A percentile compares a stretch with the other conserved stretches of the same genome.
These are phyloP conservation scores for Coelastrella sp. DNA, from an alignment of 139 green algal genomes.

Conservation along the genomic window DNA sequence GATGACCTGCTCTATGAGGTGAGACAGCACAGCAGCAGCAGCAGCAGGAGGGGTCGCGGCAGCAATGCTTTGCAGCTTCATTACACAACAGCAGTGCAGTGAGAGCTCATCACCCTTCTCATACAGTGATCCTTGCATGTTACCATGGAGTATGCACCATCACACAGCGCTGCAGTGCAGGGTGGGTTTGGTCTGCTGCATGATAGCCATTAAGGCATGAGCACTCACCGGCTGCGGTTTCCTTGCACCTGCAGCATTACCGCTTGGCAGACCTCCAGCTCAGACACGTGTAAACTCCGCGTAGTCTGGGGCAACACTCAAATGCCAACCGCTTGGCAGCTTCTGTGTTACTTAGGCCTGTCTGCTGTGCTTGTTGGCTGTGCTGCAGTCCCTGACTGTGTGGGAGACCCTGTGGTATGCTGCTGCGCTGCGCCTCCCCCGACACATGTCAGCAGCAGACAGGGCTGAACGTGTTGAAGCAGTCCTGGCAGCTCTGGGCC, in stretches of 20 bases:
- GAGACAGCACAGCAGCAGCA: conserved; percentile 1
- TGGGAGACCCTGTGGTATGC: conserved; percentile 84
- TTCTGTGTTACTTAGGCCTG: background rate
- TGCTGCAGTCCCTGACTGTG: conserved; percentile 55
- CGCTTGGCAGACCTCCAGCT: too few relatives aligned
- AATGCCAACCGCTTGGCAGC: too few relatives aligned
- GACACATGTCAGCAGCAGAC: conserved; percentile 67
- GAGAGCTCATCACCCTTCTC: too few relatives aligned
- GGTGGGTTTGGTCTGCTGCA: too few relatives aligned
- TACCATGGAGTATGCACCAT: too few relatives aligned
- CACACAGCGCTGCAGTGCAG: too few relatives aligned
- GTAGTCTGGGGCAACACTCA: too few relatives aligned
- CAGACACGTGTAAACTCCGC: too few relatives aligned
- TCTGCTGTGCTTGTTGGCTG: conserved; percentile 66
- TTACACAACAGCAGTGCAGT: background rate
- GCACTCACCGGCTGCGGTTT: too few relatives aligned
- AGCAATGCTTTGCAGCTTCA: background rate
- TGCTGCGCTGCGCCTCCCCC: conserved; percentile 86
- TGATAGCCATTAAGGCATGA: too few relatives aligned
- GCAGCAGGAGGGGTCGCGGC: background rate
- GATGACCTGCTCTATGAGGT: conserved; percentile 91
- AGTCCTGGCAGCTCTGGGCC: conserved; percentile 80
- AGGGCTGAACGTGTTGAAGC: conserved; percentile 79
- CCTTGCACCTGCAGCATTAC: too few relatives aligned
- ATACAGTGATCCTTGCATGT: too few relatives aligned